Conservation (phyloP, 2,329 filamentous ascomycete genomes). For the Ophiostoma sp. region DNA sequence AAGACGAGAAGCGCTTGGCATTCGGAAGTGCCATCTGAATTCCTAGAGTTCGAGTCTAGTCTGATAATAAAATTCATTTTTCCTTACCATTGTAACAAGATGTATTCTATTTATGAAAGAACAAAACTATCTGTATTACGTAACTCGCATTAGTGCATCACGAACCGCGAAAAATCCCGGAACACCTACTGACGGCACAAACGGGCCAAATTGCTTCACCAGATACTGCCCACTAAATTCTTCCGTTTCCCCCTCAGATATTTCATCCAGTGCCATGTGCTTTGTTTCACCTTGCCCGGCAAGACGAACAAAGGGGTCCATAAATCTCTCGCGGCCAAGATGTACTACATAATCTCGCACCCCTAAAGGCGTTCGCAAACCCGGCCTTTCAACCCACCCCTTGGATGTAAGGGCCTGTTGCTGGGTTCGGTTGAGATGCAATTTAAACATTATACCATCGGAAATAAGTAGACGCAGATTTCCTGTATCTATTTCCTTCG, state of each 20-base stretch:
- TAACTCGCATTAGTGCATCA: no score
- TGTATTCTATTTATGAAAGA: no score
- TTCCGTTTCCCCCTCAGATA: neutral
- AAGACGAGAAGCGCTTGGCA: no score
- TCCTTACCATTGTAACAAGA: no score
- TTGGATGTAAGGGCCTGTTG: neutral
- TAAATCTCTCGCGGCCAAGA: neutral
- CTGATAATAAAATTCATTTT: no score
- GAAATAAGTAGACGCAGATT: neutral
- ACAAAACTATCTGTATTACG: no score
- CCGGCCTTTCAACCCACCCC: neutral
- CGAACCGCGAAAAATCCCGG: no score
- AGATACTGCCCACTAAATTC: neutral
- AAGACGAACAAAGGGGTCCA: neutral
- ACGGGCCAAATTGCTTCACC: neutral
- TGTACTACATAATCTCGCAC: neutral
- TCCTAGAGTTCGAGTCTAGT: no score
- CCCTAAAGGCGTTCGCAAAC: neutral
- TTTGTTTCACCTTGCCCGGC: no score
- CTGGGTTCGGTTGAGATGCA: neutral
- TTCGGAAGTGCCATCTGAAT: no score
- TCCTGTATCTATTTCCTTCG: neutral
- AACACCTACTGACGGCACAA: no score
- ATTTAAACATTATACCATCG: neutral
- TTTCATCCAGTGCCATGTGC: neutral